These are phyloP conservation scores for Cyberlindnera xylosilytica DNA, from an alignment of 805 yeast genomes.

Conservation along the genomic window DNA sequence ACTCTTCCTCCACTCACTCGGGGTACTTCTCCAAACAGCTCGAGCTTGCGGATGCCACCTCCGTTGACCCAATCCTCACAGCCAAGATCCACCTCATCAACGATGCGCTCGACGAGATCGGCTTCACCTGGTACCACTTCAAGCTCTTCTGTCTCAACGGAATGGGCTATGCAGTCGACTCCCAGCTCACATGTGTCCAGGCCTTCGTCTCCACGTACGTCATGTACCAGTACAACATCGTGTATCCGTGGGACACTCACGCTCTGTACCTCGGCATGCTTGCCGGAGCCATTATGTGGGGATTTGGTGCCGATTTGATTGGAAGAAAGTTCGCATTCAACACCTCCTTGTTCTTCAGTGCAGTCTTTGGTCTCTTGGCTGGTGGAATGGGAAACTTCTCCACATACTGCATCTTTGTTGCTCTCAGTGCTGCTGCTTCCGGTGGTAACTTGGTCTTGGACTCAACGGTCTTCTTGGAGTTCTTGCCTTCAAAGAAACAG, in stretches of 20 bases:
- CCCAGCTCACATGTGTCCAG: slow-evolving; percentile 45
- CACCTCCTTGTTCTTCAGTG: slow-evolving; percentile 40
- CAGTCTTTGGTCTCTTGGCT: slow-evolving; percentile 43
- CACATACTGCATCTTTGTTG: slow-evolving; percentile 45
- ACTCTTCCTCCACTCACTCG: neutral
- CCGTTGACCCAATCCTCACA: slow-evolving; percentile 28
- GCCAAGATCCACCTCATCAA: slow-evolving; percentile 43
- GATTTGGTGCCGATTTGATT: slow-evolving; percentile 48
- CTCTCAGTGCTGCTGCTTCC: slow-evolving; percentile 41
- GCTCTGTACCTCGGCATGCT: slow-evolving; percentile 46
- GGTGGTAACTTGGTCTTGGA: slow-evolving; percentile 55
- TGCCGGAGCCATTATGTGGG: slow-evolving; percentile 48
- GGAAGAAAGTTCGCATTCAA: slow-evolving; percentile 50
- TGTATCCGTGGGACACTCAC: slow-evolving; percentile 41
- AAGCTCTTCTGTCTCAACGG: slow-evolving; percentile 47
- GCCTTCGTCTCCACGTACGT: slow-evolving; percentile 42
- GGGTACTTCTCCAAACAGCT: neutral
- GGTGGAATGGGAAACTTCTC: slow-evolving; percentile 48
- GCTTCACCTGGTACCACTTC: slow-evolving; percentile 52
- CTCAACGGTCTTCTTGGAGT: slow-evolving; percentile 47
- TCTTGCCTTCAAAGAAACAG: slow-evolving; percentile 45
- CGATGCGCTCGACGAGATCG: slow-evolving; percentile 56
- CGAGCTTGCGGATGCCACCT: slow-evolving; percentile 14
- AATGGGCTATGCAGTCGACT: slow-evolving; percentile 49
- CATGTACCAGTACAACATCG: slow-evolving; percentile 42